phyloP scores from a whole-genome alignment of 1,139 yeast species.

The Pichia sp. region DNA sequence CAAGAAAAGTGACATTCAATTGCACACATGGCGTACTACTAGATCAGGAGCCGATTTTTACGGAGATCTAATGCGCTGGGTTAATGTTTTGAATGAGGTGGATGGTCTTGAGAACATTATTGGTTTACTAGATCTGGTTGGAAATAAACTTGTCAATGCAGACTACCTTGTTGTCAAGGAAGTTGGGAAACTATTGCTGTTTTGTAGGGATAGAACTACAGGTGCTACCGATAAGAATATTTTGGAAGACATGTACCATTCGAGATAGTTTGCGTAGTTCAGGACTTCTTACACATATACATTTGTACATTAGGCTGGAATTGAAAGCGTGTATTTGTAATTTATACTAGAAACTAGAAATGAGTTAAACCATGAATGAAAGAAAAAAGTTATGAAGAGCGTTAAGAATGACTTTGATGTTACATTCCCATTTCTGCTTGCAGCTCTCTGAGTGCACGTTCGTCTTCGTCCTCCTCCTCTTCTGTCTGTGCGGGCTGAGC shows the following conservation, averaged over 20 bases:
- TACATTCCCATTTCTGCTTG: slow-evolving; percentile 88
- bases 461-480: slow-evolving; percentile 40
- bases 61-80: slow-evolving; percentile 35
- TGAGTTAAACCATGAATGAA: no score
- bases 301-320: no score
- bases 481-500: slow-evolving; percentile 7
- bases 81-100: slow-evolving; percentile 36
- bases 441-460: slow-evolving; percentile 79
- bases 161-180: slow-evolving; percentile 60
- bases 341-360: no score
- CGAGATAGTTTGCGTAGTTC: no score
- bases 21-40: slow-evolving; percentile 29
- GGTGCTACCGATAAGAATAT: slow-evolving; percentile 40
- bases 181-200: slow-evolving; percentile 47
- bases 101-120: slow-evolving; percentile 41
- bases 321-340: no score
- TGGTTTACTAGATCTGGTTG: slow-evolving; percentile 48
- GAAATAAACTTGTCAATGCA: slow-evolving; percentile 37
- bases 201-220: slow-evolving; percentile 51
- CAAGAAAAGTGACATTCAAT: slow-evolving; percentile 24
- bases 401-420: slow-evolving; percentile 8
- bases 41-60: slow-evolving; percentile 31
- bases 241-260: slow-evolving; percentile 44
- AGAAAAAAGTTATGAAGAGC: no score
- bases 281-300: not conserved